Evolutionary conservation across 1,139 yeast species (phyloP).

Genomic region (Suhomyces choctaworum): DNA sequence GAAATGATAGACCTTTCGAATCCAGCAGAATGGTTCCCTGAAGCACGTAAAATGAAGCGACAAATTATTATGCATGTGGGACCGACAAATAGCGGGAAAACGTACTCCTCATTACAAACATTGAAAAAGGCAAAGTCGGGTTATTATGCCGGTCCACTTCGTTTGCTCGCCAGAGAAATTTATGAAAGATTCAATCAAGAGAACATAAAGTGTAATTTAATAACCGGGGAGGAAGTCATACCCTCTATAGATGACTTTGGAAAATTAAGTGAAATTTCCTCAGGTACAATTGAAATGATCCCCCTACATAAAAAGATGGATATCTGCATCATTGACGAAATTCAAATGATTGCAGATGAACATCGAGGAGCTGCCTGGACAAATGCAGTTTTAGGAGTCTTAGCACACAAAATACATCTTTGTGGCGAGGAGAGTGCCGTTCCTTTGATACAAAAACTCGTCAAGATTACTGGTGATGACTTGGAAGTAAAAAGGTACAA

Average conservation of each 20-base stretch:
- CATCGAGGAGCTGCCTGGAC: slow-evolving; percentile 95
- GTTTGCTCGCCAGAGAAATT: slow-evolving; percentile 87
- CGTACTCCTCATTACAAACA: slow-evolving; percentile 75
- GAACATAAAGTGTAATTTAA: slow-evolving; percentile 71
- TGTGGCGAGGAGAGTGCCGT: slow-evolving; percentile 93
- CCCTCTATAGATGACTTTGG: slow-evolving; percentile 70
- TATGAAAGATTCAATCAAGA: slow-evolving; percentile 73
- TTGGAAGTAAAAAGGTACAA: slow-evolving; percentile 66
- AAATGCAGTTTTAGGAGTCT: slow-evolving; percentile 81
- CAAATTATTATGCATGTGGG: slow-evolving; percentile 90
- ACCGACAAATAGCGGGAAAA: slow-evolving; percentile 97
- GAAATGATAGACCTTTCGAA: slow-evolving; percentile 53
- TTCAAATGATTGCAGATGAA: slow-evolving; percentile 87
- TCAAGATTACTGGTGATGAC: slow-evolving; percentile 74
- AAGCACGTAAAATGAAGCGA: slow-evolving; percentile 77
- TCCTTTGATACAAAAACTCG: slow-evolving; percentile 58
- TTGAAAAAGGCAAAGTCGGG: slow-evolving; percentile 75
- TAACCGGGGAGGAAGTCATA: slow-evolving; percentile 92
- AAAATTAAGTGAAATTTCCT: slow-evolving; percentile 66
- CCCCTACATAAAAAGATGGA: slow-evolving; percentile 69
- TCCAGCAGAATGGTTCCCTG: slow-evolving; percentile 89
- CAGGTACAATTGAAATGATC: slow-evolving; percentile 95
- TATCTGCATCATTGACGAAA: slow-evolving; percentile 90
- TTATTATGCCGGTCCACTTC: slow-evolving; percentile 90
- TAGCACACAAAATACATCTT: slow-evolving; percentile 81